These are phyloP conservation scores for Candida schatavii DNA, from an alignment of 805 yeast genomes.

Conservation along the genomic window DNA sequence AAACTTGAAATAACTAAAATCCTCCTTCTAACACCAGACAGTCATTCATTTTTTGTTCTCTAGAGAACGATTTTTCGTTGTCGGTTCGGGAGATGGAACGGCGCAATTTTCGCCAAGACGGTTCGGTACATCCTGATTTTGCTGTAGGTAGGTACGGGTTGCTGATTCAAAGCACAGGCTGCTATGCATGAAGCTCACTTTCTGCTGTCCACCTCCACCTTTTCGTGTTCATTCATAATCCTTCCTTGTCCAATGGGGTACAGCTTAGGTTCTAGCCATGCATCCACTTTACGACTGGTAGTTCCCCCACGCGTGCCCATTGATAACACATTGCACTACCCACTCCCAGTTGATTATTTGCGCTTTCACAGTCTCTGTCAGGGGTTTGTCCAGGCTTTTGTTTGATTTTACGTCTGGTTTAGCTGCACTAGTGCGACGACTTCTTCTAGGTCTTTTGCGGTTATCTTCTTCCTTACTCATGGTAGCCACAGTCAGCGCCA, in stretches of 20 bases:
- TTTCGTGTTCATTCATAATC: too few species aligned
- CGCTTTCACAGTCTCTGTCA: constrained; percentile 4
- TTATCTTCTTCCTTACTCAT: constrained; percentile 3
- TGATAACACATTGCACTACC: constrained; percentile 61
- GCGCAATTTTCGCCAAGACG: too few species aligned
- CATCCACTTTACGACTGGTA: too few species aligned
- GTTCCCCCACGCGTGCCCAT: constrained; percentile 34
- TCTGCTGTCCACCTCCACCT: too few species aligned
- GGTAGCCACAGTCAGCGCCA: neutral
- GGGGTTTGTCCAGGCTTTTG: neutral
- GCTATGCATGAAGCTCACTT: too few species aligned
- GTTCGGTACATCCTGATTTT: too few species aligned
- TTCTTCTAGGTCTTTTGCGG: neutral
- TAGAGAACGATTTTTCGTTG: neutral
- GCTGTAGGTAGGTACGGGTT: too few species aligned
- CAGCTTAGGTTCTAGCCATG: too few species aligned
- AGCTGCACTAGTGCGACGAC: neutral
- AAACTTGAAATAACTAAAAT: neutral
- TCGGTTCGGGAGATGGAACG: too few species aligned
- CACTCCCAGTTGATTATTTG: constrained; percentile 58
- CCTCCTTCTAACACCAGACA: neutral
- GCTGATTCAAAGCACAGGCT: too few species aligned
- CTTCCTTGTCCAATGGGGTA: too few species aligned
- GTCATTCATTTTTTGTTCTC: neutral
- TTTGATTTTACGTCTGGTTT: too few species aligned